Percentiles rank a stretch among this genome's conserved stretches.
Conservation (phyloP, 768 basidiomycete species). For the Pulveroboletus sp. region DNA sequence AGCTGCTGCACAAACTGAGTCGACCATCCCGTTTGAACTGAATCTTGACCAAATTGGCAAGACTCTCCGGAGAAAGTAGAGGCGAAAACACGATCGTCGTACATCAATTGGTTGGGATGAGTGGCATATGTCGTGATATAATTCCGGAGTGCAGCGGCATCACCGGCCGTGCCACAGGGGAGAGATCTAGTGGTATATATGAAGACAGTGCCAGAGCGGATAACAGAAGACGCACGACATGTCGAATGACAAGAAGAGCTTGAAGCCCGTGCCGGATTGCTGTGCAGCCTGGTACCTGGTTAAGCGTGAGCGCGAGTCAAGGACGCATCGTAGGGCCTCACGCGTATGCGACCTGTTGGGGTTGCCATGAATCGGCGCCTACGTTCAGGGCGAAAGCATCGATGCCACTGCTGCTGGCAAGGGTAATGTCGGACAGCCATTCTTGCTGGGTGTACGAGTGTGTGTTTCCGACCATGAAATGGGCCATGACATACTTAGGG, state of each 20-base stretch:
- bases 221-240: slow-evolving; percentile 51
- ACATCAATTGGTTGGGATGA: slow-evolving; percentile 57
- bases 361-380: slow-evolving; percentile 61
- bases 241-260: slow-evolving; percentile 74
- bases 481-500: slow-evolving; percentile 49
- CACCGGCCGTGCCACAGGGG: slow-evolving; percentile 44
- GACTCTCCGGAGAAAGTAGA: slow-evolving; percentile 70
- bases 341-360: slow-evolving; percentile 57
- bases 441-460: slow-evolving; percentile 47
- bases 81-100: slow-evolving; percentile 47
- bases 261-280: slow-evolving; percentile 52
- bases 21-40: slow-evolving; percentile 51
- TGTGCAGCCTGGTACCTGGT: slow-evolving; percentile 52
- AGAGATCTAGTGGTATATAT: slow-evolving; percentile 38
- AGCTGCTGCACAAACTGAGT: slow-evolving; percentile 47
- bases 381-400: slow-evolving; percentile 72
- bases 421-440: slow-evolving; percentile 48
- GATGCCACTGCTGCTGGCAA: slow-evolving; percentile 55
- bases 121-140: slow-evolving; percentile 50
- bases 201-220: background rate
- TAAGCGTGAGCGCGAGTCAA: slow-evolving; percentile 15
- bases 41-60: slow-evolving; percentile 60
- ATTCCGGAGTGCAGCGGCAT: slow-evolving; percentile 47
- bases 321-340: slow-evolving; percentile 30
- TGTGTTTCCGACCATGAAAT: slow-evolving; percentile 62